Evolutionary conservation across 768 basidiomycete genomes (phyloP).

Genomic region (Pulveroboletus frians): DNA sequence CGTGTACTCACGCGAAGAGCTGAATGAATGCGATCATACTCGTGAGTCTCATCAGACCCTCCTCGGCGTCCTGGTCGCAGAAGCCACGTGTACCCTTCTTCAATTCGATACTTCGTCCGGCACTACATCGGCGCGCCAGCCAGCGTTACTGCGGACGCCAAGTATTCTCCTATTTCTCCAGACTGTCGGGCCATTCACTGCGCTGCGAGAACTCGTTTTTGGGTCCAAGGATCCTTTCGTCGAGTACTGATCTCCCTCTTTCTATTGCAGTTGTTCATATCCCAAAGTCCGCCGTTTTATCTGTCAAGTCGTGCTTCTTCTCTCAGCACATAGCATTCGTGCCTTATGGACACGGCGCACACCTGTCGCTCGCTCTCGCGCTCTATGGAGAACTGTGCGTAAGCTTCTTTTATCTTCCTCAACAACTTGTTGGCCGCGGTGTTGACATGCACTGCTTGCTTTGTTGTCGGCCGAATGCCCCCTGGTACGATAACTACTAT

Average conservation of each 20-base stretch:
- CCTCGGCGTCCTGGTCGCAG: conserved; percentile 9
- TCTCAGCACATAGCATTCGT: conserved; percentile 38
- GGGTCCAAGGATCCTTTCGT: background rate
- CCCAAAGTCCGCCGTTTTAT: conserved; percentile 58
- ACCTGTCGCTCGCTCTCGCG: conserved; percentile 57
- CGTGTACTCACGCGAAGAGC: conserved; percentile 22
- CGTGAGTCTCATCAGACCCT: conserved; percentile 23
- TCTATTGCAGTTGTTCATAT: conserved; percentile 53
- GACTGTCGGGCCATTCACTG: background rate
- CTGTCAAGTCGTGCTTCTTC: conserved; percentile 51
- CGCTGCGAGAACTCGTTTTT: conserved; percentile 1
- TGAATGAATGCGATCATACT: conserved; percentile 20
- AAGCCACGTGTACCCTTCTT: background rate
- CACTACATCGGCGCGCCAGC: background rate
- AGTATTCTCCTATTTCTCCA: conserved; percentile 1
- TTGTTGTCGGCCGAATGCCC: conserved; percentile 12
- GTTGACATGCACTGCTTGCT: conserved; percentile 5
- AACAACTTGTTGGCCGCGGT: background rate
- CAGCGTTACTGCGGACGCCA: background rate
- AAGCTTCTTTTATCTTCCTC: background rate
- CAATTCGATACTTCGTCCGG: background rate
- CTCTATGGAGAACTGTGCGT: conserved; percentile 63
- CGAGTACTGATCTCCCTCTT: conserved; percentile 6
- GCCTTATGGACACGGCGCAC: conserved; percentile 54
- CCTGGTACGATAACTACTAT: conserved; percentile 4